These are phyloP conservation scores for Populus trichocarpa DNA, from an alignment of 441 rosid species.

Conservation along the genomic window DNA sequence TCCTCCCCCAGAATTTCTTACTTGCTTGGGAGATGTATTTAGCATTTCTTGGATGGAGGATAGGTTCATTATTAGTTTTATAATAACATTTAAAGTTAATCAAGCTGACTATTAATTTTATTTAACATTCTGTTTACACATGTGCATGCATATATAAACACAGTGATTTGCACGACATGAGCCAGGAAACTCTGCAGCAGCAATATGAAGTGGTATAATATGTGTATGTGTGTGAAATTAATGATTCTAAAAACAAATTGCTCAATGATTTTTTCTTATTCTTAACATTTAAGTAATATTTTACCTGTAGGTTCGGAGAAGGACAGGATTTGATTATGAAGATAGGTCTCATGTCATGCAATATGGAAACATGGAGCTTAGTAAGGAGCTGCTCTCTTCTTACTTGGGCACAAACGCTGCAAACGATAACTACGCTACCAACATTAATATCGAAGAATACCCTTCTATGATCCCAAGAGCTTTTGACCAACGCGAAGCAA, in stretches of 20 bases:
- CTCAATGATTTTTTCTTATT: background rate
- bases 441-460: conserved; percentile 7
- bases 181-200: conserved; percentile 36
- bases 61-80: conserved; percentile 32
- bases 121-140: background rate
- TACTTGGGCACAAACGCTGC: conserved; percentile 44
- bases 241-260: background rate
- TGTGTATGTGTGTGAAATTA: background rate
- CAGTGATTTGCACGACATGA: conserved; percentile 43
- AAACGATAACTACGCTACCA: conserved; percentile 8
- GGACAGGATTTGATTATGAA: conserved; percentile 31
- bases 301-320: conserved; percentile 34
- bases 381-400: conserved; percentile 27
- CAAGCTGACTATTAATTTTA: background rate
- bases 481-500: conserved; percentile 41
- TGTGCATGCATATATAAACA: background rate
- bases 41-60: conserved; percentile 81
- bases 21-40: conserved; percentile 62
- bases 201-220: conserved; percentile 32
- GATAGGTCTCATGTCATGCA: conserved; percentile 45
- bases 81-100: background rate
- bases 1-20: conserved; percentile 31
- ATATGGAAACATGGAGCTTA: conserved; percentile 41
- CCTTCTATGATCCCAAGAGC: conserved; percentile 2
- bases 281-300: background rate